phyloP scores from a whole-genome alignment of 2,329 filamentous ascomycete genomes.

The Aspergillus phoenicis region DNA sequence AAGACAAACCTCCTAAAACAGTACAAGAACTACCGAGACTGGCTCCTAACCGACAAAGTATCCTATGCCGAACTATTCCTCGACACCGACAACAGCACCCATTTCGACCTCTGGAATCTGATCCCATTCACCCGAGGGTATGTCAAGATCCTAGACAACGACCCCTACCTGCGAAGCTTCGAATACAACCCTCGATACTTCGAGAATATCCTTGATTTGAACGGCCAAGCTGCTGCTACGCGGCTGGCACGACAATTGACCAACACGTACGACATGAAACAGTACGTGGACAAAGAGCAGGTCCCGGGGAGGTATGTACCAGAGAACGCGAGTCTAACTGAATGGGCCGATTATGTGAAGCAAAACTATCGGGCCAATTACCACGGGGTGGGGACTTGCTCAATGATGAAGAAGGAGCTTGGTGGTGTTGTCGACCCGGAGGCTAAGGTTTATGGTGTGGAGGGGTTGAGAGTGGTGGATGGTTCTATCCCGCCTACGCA shows the following conservation, averaged over 20 bases:
- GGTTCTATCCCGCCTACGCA: no score
- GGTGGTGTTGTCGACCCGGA: no score
- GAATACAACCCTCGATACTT: constrained; percentile 30
- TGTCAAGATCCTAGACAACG: constrained; percentile 23
- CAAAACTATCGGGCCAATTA: no score
- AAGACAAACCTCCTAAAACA: not conserved
- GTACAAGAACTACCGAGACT: constrained; percentile 21
- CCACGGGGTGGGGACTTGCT: no score
- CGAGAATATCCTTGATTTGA: constrained; percentile 30
- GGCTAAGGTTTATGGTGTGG: no score
- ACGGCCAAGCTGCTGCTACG: constrained; percentile 28
- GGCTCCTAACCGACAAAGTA: constrained; percentile 29
- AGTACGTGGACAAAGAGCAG: no score
- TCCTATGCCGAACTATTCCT: constrained; percentile 31
- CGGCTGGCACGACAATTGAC: not conserved
- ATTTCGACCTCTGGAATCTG: constrained; percentile 32
- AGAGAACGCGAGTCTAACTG: no score
- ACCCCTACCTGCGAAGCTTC: constrained; percentile 29
- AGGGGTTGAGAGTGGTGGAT: no score
- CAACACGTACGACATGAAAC: no score
- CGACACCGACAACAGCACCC: constrained; percentile 26
- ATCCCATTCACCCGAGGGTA: constrained; percentile 34
- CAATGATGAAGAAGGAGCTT: no score
- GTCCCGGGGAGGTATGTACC: no score
- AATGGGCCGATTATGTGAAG: no score